A percentile compares a stretch with the other conserved stretches of the same genome.
Conservation (phyloP, 192 early-diverging fungal genomes). For the Entophlyctis luteolus region DNA sequence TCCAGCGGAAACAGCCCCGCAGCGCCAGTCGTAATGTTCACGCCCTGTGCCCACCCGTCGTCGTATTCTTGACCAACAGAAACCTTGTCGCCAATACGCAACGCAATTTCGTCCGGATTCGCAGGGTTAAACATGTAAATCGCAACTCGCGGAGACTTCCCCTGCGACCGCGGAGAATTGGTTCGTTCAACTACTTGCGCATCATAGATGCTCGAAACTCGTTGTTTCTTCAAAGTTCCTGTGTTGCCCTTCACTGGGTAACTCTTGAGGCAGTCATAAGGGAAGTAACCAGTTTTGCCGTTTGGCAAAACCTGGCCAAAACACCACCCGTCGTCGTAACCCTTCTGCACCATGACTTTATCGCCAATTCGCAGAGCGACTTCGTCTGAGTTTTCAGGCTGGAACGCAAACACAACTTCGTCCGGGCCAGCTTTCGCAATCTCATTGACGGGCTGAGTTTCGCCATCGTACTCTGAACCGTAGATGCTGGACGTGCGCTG, state of each 20-base stretch:
- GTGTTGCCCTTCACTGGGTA: neutral
- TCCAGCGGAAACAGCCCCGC: conserved; percentile 6
- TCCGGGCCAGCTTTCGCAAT: neutral
- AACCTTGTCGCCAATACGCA: conserved; percentile 14
- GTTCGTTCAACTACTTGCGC: neutral
- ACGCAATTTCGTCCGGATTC: neutral
- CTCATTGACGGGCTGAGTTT: neutral
- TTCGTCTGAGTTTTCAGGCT: conserved; percentile 1
- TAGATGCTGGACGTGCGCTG: conserved; percentile 2
- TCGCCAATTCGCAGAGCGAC: conserved; percentile 27
- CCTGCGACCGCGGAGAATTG: neutral
- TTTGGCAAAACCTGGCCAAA: neutral
- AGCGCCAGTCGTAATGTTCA: neutral
- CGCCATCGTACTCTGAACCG: conserved; percentile 4
- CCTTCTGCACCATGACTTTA: conserved; percentile 37
- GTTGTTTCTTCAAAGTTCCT: neutral
- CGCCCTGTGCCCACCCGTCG: conserved; percentile 11
- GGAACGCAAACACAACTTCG: neutral
- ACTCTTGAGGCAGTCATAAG: conserved; percentile 1
- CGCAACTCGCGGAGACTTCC: neutral
- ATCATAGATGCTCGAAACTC: neutral
- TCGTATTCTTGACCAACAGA: neutral
- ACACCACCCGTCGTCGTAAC: conserved; percentile 33
- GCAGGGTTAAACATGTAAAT: neutral
- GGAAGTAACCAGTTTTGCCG: conserved; percentile 6